Conservation (phyloP, 1,139 yeast genomes). For the Dujonia santamariae region DNA sequence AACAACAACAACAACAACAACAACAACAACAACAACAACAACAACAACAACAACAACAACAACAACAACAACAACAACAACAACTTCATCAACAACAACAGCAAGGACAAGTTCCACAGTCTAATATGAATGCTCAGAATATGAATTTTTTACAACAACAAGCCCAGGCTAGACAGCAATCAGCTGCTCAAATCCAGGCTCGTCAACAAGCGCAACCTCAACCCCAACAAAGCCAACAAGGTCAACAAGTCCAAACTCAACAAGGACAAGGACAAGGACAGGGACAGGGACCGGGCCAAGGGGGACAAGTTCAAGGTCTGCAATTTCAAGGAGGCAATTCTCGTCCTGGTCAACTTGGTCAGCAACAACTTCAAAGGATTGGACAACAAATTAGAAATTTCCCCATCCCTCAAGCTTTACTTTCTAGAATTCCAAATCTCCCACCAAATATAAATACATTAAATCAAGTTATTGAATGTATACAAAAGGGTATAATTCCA, state of each 20-base stretch:
- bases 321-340: no score
- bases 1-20: slow-evolving; percentile 14
- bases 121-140: slow-evolving; percentile 13
- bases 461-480: slow-evolving; percentile 74
- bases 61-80: slow-evolving; percentile 12
- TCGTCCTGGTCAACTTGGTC: slow-evolving; percentile 12
- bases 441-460: slow-evolving; percentile 85
- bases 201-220: slow-evolving; percentile 13
- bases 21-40: slow-evolving; percentile 2
- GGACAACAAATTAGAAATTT: slow-evolving; percentile 42
- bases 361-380: slow-evolving; percentile 35
- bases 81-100: slow-evolving; percentile 1
- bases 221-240: slow-evolving; percentile 4
- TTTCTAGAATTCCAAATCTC: slow-evolving; percentile 70
- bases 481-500: slow-evolving; percentile 57
- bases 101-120: slow-evolving; percentile 1
- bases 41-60: slow-evolving; percentile 1
- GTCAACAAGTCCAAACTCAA: slow-evolving; percentile 4
- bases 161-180: slow-evolving; percentile 48
- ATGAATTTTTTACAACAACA: slow-evolving; percentile 44
- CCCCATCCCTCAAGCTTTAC: slow-evolving; percentile 73
- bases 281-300: slow-evolving; percentile 7
- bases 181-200: slow-evolving; percentile 35
- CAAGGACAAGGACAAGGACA: slow-evolving; percentile 10
- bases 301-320: no score